Evolutionary conservation across 176 grass and related monocot species (phyloP).

Genomic region (Phyllostachys edulis): DNA sequence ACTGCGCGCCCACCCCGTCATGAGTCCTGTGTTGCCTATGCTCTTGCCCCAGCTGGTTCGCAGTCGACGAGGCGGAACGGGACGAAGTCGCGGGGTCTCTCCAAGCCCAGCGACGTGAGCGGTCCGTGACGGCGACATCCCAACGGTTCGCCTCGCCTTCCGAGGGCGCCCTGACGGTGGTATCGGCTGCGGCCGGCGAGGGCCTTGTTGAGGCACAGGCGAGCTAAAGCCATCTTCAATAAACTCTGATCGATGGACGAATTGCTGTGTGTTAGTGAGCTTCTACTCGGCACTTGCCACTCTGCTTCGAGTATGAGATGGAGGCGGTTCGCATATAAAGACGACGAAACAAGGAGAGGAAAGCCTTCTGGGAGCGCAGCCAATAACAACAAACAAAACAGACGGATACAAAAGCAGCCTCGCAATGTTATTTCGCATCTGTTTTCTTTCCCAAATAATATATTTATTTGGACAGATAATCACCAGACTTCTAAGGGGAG

Average conservation of each 20-base stretch:
- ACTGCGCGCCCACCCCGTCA: no score
- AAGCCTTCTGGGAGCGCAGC: conserved; percentile 25
- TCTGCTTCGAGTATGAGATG: background rate
- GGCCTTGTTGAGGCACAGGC: conserved; percentile 19
- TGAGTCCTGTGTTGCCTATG: no score
- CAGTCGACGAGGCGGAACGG: conserved; percentile 34
- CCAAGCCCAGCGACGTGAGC: conserved; percentile 24
- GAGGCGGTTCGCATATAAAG: background rate
- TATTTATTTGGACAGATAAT: background rate
- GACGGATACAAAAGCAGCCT: background rate
- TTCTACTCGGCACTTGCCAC: background rate
- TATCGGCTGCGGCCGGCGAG: conserved; percentile 1
- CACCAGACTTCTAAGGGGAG: no score
- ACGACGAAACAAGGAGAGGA: background rate
- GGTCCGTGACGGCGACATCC: conserved; percentile 32
- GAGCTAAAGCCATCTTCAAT: conserved; percentile 42
- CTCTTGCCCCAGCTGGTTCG: no score
- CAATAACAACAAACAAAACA: background rate
- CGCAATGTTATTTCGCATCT: background rate
- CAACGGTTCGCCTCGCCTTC: background rate
- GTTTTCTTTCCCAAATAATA: background rate
- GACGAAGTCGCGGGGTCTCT: conserved; percentile 35
- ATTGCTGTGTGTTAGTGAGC: no score
- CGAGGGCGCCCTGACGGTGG: background rate
- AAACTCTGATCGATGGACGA: background rate